These are phyloP conservation scores for Combretum micranthum DNA, from an alignment of 345 rosid genomes.

Conservation along the genomic window DNA sequence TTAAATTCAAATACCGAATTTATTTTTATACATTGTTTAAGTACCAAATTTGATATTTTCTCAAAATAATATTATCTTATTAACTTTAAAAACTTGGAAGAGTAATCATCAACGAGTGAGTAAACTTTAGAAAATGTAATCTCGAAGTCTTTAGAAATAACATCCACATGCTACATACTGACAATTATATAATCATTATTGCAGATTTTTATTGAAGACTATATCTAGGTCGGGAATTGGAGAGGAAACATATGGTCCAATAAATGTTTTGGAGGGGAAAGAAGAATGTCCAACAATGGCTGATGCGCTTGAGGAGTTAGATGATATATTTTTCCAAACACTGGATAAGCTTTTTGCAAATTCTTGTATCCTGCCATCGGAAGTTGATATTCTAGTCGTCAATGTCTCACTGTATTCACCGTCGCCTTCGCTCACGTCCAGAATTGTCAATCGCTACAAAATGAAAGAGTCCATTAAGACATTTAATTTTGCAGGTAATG, in stretches of 20 bases:
- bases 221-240: too few species aligned
- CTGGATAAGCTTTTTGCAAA: conserved; percentile 47
- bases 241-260: conserved; percentile 60
- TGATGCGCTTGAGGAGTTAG: conserved; percentile 44
- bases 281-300: conserved; percentile 32
- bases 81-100: too few species aligned
- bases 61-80: too few species aligned
- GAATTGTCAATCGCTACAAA: conserved; percentile 56
- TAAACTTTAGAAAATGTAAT: too few species aligned
- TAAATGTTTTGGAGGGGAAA: conserved; percentile 39
- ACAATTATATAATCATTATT: too few species aligned
- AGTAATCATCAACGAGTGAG: too few species aligned
- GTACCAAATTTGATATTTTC: too few species aligned
- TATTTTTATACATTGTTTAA: too few species aligned
- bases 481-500: conserved; percentile 62
- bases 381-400: conserved; percentile 53
- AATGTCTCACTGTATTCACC: conserved; percentile 61
- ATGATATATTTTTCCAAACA: conserved; percentile 45
- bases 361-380: conserved; percentile 39
- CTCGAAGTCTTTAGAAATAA: too few species aligned
- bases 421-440: conserved; percentile 51
- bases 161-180: too few species aligned
- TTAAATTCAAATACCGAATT: too few species aligned
- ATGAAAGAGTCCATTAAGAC: conserved; percentile 54
- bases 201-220: too few species aligned